phyloP scores from a whole-genome alignment of 257 asterid species.

The Asclepias syriaca region DNA sequence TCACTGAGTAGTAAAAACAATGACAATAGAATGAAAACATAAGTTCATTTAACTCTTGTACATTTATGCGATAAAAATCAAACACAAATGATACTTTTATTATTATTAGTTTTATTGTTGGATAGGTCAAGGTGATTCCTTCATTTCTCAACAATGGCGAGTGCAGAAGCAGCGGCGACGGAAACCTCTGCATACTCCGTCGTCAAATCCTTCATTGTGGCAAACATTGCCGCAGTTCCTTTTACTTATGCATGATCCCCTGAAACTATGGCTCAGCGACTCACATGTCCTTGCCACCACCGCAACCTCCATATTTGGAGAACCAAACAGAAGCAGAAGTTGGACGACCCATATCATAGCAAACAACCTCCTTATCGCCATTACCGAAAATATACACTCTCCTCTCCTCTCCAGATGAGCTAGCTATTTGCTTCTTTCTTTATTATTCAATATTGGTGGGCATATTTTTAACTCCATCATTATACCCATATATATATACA shows the following conservation, averaged over 20 bases:
- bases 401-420: too few relatives aligned
- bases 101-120: too few relatives aligned
- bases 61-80: too few relatives aligned
- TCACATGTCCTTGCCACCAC: constrained; percentile 27
- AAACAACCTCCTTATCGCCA: constrained; percentile 19
- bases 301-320: constrained; percentile 10
- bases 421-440: too few relatives aligned
- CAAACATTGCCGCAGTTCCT: constrained; percentile 40
- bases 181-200: constrained; percentile 40
- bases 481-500: not conserved
- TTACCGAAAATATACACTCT: not conserved
- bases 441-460: not conserved
- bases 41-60: too few relatives aligned
- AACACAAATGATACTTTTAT: too few relatives aligned
- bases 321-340: constrained; percentile 17
- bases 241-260: constrained; percentile 31
- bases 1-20: too few relatives aligned
- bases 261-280: constrained; percentile 34
- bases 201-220: constrained; percentile 27
- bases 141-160: constrained; percentile 1
- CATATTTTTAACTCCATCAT: not conserved
- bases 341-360: constrained; percentile 11
- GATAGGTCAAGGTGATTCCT: not conserved
- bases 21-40: too few relatives aligned
- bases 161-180: constrained; percentile 42